These are phyloP conservation scores for Cruciata laevipes DNA, from an alignment of 257 asterid genomes.

Conservation along the genomic window DNA sequence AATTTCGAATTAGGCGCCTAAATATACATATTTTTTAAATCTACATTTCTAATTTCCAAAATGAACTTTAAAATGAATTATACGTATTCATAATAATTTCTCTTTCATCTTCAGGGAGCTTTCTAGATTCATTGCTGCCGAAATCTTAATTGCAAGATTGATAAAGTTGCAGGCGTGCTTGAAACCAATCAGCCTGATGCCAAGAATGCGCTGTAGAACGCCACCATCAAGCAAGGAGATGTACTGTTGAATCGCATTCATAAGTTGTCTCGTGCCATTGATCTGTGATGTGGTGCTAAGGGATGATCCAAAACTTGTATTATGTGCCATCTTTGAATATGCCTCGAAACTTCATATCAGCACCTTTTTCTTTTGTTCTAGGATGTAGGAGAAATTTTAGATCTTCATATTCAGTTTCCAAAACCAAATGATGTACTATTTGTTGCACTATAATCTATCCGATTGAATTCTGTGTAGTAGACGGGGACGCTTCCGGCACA, in stretches of 20 bases:
- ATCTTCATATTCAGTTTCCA: not conserved
- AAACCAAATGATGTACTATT: not conserved
- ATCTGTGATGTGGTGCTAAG: constrained; percentile 41
- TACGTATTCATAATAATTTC: not conserved
- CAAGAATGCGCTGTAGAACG: constrained; percentile 85
- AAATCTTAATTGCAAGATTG: constrained; percentile 80
- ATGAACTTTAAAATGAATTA: too few species aligned
- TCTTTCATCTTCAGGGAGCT: constrained; percentile 46
- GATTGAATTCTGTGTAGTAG: not conserved
- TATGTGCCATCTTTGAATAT: not conserved
- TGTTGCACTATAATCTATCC: not conserved
- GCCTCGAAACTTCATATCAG: not conserved
- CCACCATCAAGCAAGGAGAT: constrained; percentile 92
- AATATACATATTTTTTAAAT: too few species aligned
- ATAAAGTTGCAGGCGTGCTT: constrained; percentile 73
- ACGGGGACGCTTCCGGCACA: too few species aligned
- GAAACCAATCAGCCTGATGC: constrained; percentile 92
- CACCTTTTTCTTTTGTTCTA: not conserved
- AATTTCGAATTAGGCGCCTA: too few species aligned
- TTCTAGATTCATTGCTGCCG: constrained; percentile 75
- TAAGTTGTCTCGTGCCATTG: constrained; percentile 88
- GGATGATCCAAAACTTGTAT: not conserved
- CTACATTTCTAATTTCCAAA: too few species aligned
- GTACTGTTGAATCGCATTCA: constrained; percentile 84
- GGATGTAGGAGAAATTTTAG: too few species aligned